Percentiles rank a stretch among this genome's conserved stretches.
These are phyloP conservation scores for Microthlaspi erraticum DNA, from an alignment of 345 rosid genomes.

Conservation along the genomic window DNA sequence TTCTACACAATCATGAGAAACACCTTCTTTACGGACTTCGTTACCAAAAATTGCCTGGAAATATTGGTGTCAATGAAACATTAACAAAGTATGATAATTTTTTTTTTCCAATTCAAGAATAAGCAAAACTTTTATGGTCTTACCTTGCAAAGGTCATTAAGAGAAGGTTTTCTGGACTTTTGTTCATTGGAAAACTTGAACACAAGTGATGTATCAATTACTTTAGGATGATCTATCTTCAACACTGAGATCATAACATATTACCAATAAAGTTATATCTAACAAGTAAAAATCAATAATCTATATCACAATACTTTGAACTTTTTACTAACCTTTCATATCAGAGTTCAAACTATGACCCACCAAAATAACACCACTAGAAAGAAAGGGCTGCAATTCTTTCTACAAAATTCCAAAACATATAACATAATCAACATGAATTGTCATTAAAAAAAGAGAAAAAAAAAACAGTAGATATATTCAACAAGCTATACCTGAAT, in stretches of 20 bases:
- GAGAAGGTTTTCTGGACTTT: constrained; percentile 67
- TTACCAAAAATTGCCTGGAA: constrained; percentile 64
- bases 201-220: constrained; percentile 75
- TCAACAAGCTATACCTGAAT: constrained; percentile 60
- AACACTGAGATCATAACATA: constrained; percentile 52
- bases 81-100: neutral
- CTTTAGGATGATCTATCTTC: constrained; percentile 78
- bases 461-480: neutral
- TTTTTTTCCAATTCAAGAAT: neutral
- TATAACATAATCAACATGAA: constrained; percentile 17
- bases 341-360: constrained; percentile 83
- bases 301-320: neutral
- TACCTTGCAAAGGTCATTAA: constrained; percentile 41
- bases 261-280: neutral
- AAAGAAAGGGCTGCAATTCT: constrained; percentile 62
- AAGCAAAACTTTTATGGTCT: neutral
- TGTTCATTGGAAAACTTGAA: constrained; percentile 56
- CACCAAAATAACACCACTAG: constrained; percentile 62
- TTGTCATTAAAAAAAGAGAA: neutral
- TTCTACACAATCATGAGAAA: constrained; percentile 74
- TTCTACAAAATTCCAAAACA: constrained; percentile 48
- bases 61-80: neutral
- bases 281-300: constrained; percentile 9
- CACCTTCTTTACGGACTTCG: constrained; percentile 62
- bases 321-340: constrained; percentile 54